Evolutionary conservation across 345 rosid species (phyloP).

Genomic region (Lumnitzera littorea): DNA sequence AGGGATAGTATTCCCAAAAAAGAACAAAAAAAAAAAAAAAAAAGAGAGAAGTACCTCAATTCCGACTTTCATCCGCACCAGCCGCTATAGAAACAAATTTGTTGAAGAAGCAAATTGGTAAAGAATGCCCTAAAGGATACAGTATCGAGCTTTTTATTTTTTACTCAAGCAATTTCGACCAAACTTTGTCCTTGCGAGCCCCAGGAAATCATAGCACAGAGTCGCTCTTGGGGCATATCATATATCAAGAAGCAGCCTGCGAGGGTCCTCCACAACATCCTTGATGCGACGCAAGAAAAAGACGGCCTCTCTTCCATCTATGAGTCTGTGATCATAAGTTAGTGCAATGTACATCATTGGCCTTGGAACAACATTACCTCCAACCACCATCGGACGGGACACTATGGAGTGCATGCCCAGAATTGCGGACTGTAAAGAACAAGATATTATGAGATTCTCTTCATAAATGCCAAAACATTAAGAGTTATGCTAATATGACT

Average conservation of each 20-base stretch:
- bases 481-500: not conserved
- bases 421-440: constrained; percentile 53
- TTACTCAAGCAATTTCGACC: no score
- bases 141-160: no score
- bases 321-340: constrained; percentile 75
- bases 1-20: no score
- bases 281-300: constrained; percentile 77
- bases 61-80: no score
- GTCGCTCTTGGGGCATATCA: constrained; percentile 6
- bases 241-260: constrained; percentile 59
- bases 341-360: constrained; percentile 87
- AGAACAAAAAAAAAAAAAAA: no score
- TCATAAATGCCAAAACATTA: not conserved
- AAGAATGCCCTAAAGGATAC: no score
- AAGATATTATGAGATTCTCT: not conserved
- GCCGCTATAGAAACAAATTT: no score
- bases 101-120: no score
- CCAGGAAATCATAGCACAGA: no score
- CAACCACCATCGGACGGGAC: constrained; percentile 77
- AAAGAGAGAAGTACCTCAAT: no score
- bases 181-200: no score
- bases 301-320: constrained; percentile 89
- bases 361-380: constrained; percentile 48
- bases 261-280: constrained; percentile 82
- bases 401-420: constrained; percentile 84